Percentiles rank a stretch among this genome's conserved stretches.
These are phyloP conservation scores for Whalleya microplaca DNA, from an alignment of 2,329 filamentous ascomycete genomes.

Conservation along the genomic window DNA sequence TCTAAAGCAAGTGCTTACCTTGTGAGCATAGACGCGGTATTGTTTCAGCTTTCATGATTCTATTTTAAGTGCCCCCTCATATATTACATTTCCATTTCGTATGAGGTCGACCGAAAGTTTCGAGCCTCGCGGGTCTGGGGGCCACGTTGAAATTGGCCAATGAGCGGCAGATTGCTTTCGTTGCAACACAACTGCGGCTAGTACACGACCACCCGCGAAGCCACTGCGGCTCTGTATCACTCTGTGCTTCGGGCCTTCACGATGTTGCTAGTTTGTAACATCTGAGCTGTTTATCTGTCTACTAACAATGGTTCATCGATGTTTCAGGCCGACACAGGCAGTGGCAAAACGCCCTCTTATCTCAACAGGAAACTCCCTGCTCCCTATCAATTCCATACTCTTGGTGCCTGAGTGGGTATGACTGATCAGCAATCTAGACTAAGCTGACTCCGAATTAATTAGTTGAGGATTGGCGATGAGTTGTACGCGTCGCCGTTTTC, in stretches of 20 bases:
- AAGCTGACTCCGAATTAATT: slow-evolving; percentile 16
- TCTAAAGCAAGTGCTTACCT: no score
- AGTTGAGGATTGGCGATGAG: slow-evolving; percentile 6
- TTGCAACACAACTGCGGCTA: background rate
- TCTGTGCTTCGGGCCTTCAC: background rate
- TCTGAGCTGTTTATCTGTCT: background rate
- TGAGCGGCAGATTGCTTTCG: background rate
- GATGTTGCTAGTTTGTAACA: background rate
- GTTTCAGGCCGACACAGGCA: background rate
- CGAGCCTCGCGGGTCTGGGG: background rate
- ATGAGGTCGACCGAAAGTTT: background rate
- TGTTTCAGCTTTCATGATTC: no score
- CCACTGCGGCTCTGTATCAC: background rate
- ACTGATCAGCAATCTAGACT: slow-evolving; percentile 22
- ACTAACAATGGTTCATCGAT: background rate
- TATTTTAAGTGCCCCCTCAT: background rate
- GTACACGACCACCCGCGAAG: no score
- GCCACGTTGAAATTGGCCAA: background rate
- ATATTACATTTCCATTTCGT: background rate
- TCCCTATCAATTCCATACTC: background rate
- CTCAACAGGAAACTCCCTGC: background rate
- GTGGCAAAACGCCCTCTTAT: background rate
- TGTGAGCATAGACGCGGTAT: no score
- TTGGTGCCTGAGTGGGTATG: slow-evolving; percentile 7
- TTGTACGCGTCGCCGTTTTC: slow-evolving; percentile 21